These are phyloP conservation scores for Suillus luteus DNA, from an alignment of 768 basidiomycete species.

Conservation along the genomic window DNA sequence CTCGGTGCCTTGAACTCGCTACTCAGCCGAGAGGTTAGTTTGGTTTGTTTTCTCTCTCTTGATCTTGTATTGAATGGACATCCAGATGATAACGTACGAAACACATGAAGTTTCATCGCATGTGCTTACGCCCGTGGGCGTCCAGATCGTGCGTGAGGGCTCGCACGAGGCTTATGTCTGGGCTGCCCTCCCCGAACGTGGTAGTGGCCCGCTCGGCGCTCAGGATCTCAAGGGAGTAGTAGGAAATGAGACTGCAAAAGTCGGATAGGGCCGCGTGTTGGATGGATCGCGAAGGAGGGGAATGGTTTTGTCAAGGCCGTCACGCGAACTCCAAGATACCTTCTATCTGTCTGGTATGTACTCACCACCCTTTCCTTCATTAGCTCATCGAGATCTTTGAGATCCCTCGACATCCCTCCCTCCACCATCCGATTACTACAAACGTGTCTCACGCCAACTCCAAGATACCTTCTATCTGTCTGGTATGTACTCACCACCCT, in stretches of 20 bases:
- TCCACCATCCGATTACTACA: constrained; percentile 85
- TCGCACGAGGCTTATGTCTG: constrained; percentile 97
- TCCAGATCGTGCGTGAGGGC: constrained; percentile 73
- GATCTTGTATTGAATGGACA: constrained; percentile 19
- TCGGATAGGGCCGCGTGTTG: constrained; percentile 96
- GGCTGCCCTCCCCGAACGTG: constrained; percentile 75
- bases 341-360: constrained; percentile 90
- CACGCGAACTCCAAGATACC: constrained; percentile 96
- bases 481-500: no score
- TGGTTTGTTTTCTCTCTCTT: constrained; percentile 5
- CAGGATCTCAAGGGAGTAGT: constrained; percentile 72
- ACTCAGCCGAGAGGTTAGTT: constrained; percentile 75
- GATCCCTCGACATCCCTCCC: constrained; percentile 78
- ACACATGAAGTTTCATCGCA: constrained; percentile 76
- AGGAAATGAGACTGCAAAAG: constrained; percentile 87
- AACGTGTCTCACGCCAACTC: constrained; percentile 74
- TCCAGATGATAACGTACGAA: constrained; percentile 81
- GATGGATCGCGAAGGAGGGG: constrained; percentile 94
- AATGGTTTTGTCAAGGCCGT: constrained; percentile 86
- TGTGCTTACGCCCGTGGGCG: constrained; percentile 80
- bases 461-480: no score
- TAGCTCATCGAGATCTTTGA: constrained; percentile 27
- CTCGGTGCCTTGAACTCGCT: constrained; percentile 93
- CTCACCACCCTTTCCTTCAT: not conserved
- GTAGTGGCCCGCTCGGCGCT: constrained; percentile 65